Base-by-base conservation (phyloP, 768 basidiomycete genomes). In the Suillus lakei region DNA sequence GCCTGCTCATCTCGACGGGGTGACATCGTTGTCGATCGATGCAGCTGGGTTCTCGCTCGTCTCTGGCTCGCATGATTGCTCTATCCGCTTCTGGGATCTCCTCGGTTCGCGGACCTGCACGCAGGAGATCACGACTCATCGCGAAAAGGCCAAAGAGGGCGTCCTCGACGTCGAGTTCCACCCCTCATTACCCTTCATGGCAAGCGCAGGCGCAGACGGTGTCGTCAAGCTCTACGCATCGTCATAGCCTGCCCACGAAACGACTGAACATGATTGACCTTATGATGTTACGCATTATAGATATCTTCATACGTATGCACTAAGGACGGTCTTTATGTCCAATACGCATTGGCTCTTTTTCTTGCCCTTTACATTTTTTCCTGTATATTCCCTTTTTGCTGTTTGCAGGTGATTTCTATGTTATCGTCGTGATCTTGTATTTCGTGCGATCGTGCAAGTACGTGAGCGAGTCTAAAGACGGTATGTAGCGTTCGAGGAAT, bases 181-280 rank as follows among this genome's bases (percentile, higher is more conserved):
- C 74, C 88, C 91, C 15, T 86, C 90, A 66, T 77, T 96, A 64
- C 91, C 92, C 34, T 88, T 96, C 73, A 88, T 98, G 85, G 94
- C 91, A 18, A 97, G 93, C 75, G 93, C 93, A 23, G 97, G 97
- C n/a, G 94, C 95, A 15, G 97, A 98, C 78, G 96, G 96, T 32
- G 91, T 95, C 53, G 89, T 98, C 66, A 95, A 95, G 78, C 82
- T 98, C 32, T 98, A 93, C 76, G 91, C 92, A 67, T 92, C 91
- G 72, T 94, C 91, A 79, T 93, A 83, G 83, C 78, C 66, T 65
- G 44, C 23, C 6, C 39, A 59, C 18, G 39, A 59, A 59, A 59
- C 18, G 39, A 59, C 26, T 12, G 28, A 41, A 39, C 16, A 30
- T 59, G 39, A 41, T 28, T 41, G 23, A 32, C 44, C 61, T 62